Evolutionary conservation across 2,329 filamentous ascomycete species (phyloP), one percentile per base, ranked within the genome.

Genomic region (Epichloe sylvatica): DNA sequence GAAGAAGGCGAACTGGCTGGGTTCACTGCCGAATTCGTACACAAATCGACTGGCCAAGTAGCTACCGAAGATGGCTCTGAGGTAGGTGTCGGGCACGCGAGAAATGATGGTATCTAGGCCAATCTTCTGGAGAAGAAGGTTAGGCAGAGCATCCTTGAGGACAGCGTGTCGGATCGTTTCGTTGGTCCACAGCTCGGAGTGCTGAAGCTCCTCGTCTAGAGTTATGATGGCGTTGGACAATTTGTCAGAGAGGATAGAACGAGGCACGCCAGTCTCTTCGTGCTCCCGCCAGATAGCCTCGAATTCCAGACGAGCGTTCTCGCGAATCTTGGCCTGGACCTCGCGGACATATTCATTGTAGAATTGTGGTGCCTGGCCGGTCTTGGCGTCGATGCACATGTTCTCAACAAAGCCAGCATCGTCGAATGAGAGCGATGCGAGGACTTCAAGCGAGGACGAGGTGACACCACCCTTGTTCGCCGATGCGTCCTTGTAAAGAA

Each of bases 401-500:
- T 98, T 83, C 68, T 89, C 75, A 47, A 84, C 77, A 70, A 98
- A 98, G 55, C 83, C 80, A 51, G 80, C 73, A 57, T 98, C 92
- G 60, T 98, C 87, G 63, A 98, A 97, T 39, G 89, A 92, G 51
- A 98, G 76, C 13, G 89, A 92, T 7, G 92, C 92, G 23, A 98
- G 79, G 5, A 98, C 92, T 63, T 98, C 92, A 34, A 97, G 81
- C 1, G 92, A 97, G 0, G 92, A 97, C 1, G 89, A 96, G 0
- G 92, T 98, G 43, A 98, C 92, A 65, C 92, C 92, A 56, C 92
- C 92, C 76, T 98, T 98, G 78, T 98, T 98, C 50, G 91, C 90
- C 37, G 88, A 95, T 5, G 92, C 92, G 67, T 98, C 92, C 73
- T 98, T 98, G 82, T 89, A 96, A 39, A 98, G 70, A 59, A 97